phyloP scores from a whole-genome alignment of 2,329 filamentous ascomycete species.

The Amauroascus niger region DNA sequence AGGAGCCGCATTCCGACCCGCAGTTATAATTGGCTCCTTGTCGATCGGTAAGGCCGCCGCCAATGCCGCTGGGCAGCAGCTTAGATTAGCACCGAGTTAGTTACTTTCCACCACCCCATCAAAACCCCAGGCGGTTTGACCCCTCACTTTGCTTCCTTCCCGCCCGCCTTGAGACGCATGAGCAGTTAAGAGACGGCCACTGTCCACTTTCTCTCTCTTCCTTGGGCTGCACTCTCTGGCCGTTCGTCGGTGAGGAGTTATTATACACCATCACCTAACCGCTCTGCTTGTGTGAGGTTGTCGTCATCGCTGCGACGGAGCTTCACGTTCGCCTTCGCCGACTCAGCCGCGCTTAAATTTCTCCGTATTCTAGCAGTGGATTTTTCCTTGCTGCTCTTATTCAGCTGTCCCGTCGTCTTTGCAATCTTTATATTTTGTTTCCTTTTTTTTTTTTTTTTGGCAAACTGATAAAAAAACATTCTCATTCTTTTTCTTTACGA shows the following conservation, averaged over 20 bases:
- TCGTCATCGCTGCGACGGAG: background rate
- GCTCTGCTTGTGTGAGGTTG: background rate
- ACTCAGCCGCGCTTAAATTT: constrained; percentile 10
- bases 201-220: background rate
- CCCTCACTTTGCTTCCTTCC: background rate
- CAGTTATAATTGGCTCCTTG: background rate
- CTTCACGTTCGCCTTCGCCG: background rate
- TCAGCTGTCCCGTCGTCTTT: constrained; percentile 4
- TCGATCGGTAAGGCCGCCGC: constrained; percentile 1
- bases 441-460: background rate
- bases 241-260: background rate
- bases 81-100: background rate
- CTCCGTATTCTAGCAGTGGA: background rate
- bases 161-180: background rate
- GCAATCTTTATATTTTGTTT: too few relatives aligned
- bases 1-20: constrained; percentile 3
- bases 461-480: background rate
- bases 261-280: background rate
- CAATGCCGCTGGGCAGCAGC: too few relatives aligned
- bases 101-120: too few relatives aligned
- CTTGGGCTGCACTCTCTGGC: background rate
- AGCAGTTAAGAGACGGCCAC: background rate
- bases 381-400: background rate
- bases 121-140: background rate
- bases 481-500: background rate